Evolutionary conservation across 2,329 filamentous ascomycete species (phyloP).

Genomic region (Colletotrichum truncatum): DNA sequence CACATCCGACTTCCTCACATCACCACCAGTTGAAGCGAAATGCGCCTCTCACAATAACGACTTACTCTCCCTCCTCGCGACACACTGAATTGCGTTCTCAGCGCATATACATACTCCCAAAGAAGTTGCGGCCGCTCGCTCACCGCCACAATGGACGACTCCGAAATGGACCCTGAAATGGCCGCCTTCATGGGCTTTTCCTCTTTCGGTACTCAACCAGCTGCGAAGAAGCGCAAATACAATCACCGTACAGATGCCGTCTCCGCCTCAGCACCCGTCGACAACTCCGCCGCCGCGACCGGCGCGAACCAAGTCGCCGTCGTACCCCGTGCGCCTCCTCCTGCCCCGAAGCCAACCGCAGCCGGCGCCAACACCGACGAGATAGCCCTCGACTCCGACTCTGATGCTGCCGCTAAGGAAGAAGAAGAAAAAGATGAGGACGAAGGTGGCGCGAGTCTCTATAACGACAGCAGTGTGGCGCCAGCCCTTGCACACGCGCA

Average conservation of each 20-base stretch:
- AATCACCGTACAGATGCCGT: conserved; percentile 64
- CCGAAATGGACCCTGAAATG: conserved; percentile 52
- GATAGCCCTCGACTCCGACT: conserved; percentile 53
- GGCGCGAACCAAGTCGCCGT: conserved; percentile 50
- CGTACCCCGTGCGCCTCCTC: conserved; percentile 36
- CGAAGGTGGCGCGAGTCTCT: conserved; percentile 9
- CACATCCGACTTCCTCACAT: background rate
- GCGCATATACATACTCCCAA: too few species aligned
- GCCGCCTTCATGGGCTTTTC: conserved; percentile 79
- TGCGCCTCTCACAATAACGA: background rate
- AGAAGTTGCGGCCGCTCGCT: too few species aligned
- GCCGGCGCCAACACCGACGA: conserved; percentile 50
- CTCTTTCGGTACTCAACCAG: conserved; percentile 69
- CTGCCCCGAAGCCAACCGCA: background rate
- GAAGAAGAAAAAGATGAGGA: conserved; percentile 1
- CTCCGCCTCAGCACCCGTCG: too few species aligned
- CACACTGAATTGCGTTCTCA: too few species aligned
- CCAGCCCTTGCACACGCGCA: conserved; percentile 30
- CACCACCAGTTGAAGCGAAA: background rate
- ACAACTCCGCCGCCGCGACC: conserved; percentile 37
- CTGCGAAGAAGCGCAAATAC: conserved; percentile 72
- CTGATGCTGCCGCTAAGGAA: conserved; percentile 40
- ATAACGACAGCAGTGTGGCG: conserved; percentile 11
- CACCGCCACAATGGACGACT: conserved; percentile 26
- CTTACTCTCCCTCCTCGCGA: background rate